Evolutionary conservation across 164 flowering plant genomes (phyloP), one percentile per base, ranked within the genome.

Genomic region (Piper betle): DNA sequence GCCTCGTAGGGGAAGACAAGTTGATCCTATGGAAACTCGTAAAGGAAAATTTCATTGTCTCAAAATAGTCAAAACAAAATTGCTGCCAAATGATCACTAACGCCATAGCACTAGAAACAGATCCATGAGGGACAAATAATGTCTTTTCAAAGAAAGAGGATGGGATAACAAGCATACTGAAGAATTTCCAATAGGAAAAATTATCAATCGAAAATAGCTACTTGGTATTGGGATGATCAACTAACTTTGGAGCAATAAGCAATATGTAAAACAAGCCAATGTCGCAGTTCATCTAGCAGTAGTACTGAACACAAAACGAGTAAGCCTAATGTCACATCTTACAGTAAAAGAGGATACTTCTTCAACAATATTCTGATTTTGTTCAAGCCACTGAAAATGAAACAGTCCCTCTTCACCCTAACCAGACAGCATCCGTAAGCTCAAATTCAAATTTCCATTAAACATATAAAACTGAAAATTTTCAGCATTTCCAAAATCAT

Each of bases 351-450:
- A 66, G 96, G 98, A 92, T 92, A 92, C 96, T 77, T 86, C 94
- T 76, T 82, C 94, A 64, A 93, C 76, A 43, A 66, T 77, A 75
- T 87, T 86, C 50, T 60, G 77, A 38, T 66, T 65, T 41, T 96
- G 81, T 70, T 93, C 98, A 68, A 93, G 79, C 98, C 98, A 93
- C 70, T 90, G 98, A 72, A 90, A 81, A 73, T 90, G 98, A 19
- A 86, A 64, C 67, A 93, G 71, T n/a, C 96, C 96, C 67, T 93
- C 97, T 53, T 87, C 94, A 13, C 94, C 97, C 96, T 91, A 65
- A 50, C 33, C 1, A 73, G 4, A 68, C 38, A 67, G 9, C 63
- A 48, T 41, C 59, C 38, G n/a, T 57, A 25, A 38, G 19, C 42
- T 18, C n/a, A 64, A 55, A 25, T 37, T 69, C 59, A 62, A 38